Base-by-base conservation (phyloP, 768 basidiomycete species). In the Filobasidium floriforme region DNA sequence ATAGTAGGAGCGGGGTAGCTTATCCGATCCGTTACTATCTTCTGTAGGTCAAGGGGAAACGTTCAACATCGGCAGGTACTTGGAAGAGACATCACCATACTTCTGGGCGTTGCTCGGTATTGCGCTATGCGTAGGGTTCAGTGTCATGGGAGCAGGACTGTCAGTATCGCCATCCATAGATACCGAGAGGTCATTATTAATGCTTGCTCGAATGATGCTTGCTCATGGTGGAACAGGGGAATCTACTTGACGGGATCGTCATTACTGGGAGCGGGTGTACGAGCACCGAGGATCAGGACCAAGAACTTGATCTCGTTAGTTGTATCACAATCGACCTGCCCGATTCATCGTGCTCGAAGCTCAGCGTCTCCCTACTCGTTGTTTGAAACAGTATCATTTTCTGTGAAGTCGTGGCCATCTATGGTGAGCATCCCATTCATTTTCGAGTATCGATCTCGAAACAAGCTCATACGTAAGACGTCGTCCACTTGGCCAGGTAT, bases 361-460 rank as follows among this genome's bases (percentile, higher is more conserved):
- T 11, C 28, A 40, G 5, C 28, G 9, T 41, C 1, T 54, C 43
- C 11, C 43, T 28, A 22, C 22, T 29, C 41, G 19, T 24, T 24
- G 0, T 12, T 0, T 18, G 0, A 18, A 9, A 12, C 73, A 97
- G 94, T 71, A 92, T 98, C 82, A 97, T 99, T 75, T 97, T 98
- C 83, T 97, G 94, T 79, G 94, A 98, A 82, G 96, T 97, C 75
- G 93, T 99, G 32, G 96, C 94, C 66, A 98, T 99, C 75, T 98
- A 98, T 81, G 96, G 79, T 80, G 44, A 26, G 76, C 66, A 19
- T 10, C 18, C 19, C 10, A 19, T 1, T 22, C 24, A 41, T 28
- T 3, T 37, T 37, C 32, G 43, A 19, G 22, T 19, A n/a, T 22
- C 12, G 44, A 18, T 49, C 41, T 63, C 14, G 28, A 15, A 15